Conservation (phyloP, 192 early-diverging fungal genomes). For the Coemansia sp. region DNA sequence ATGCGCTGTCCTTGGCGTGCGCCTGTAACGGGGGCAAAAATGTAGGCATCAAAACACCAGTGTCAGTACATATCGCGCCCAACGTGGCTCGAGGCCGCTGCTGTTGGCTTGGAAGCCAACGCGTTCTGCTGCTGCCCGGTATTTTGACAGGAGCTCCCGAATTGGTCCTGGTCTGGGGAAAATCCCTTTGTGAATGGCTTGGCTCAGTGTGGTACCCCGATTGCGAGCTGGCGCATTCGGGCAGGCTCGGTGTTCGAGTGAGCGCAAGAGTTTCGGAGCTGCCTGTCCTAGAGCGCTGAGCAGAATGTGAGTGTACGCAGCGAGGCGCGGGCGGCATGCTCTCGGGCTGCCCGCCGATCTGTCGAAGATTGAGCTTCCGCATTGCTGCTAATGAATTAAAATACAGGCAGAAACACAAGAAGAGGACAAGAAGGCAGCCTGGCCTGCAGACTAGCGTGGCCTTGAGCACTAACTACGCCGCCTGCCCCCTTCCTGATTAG, state of each 20-base stretch:
- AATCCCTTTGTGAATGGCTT: background rate
- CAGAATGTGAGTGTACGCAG: background rate
- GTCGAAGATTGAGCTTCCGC: slow-evolving; percentile 16
- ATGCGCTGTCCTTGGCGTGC: background rate
- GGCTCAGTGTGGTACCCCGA: slow-evolving; percentile 3
- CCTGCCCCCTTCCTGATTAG: too few relatives aligned
- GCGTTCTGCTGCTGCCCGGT: background rate
- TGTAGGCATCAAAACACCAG: background rate
- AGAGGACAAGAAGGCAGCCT: too few relatives aligned
- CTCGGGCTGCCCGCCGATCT: slow-evolving; percentile 14
- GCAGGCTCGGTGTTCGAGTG: background rate
- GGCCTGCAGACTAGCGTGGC: too few relatives aligned
- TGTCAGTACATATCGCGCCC: background rate
- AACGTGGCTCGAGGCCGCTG: background rate
- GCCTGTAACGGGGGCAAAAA: too few relatives aligned
- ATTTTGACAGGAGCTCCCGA: background rate
- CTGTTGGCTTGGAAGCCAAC: background rate
- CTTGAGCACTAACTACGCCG: too few relatives aligned
- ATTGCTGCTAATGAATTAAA: background rate
- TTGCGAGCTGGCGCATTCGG: background rate
- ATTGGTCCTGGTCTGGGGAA: background rate
- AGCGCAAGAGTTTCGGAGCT: background rate
- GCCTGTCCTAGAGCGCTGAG: background rate
- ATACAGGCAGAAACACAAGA: too few relatives aligned
- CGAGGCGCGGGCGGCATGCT: background rate